phyloP scores from a whole-genome alignment of 176 grass and related monocot species.

The Chrysopogon serrulatus region DNA sequence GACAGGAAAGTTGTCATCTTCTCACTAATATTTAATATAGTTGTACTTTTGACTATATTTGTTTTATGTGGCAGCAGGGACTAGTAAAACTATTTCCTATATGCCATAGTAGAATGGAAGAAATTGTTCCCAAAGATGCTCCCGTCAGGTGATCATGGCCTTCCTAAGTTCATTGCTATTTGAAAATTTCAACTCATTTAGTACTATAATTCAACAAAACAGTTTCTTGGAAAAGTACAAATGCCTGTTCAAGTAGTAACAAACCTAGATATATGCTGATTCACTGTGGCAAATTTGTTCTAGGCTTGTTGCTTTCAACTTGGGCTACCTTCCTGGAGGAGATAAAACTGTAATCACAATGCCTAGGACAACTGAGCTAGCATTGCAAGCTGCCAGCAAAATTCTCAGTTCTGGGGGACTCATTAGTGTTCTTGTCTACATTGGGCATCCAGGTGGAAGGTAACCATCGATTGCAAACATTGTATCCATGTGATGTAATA shows the following conservation, averaged over 20 bases:
- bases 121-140: slow-evolving; percentile 61
- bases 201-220: neutral
- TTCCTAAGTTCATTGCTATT: slow-evolving; percentile 4
- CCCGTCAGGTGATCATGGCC: slow-evolving; percentile 55
- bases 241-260: neutral
- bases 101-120: slow-evolving; percentile 89
- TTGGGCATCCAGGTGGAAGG: slow-evolving; percentile 94
- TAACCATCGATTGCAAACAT: slow-evolving; percentile 26
- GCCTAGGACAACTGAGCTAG: slow-evolving; percentile 68
- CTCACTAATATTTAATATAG: neutral
- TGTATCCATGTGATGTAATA: neutral
- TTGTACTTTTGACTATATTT: slow-evolving; percentile 1
- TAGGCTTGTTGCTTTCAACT: slow-evolving; percentile 88
- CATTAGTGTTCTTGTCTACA: slow-evolving; percentile 81
- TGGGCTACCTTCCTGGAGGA: slow-evolving; percentile 92
- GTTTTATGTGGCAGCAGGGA: slow-evolving; percentile 42
- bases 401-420: slow-evolving; percentile 57
- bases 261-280: neutral
- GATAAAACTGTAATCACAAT: slow-evolving; percentile 74
- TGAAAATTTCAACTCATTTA: neutral
- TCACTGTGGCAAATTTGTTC: neutral
- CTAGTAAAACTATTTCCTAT: slow-evolving; percentile 59
- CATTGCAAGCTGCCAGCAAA: slow-evolving; percentile 72
- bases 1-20: neutral
- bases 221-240: neutral